A percentile compares a stretch with the other conserved stretches of the same genome.
Conservation (phyloP, 768 basidiomycete genomes). For the Suillus decipiens region DNA sequence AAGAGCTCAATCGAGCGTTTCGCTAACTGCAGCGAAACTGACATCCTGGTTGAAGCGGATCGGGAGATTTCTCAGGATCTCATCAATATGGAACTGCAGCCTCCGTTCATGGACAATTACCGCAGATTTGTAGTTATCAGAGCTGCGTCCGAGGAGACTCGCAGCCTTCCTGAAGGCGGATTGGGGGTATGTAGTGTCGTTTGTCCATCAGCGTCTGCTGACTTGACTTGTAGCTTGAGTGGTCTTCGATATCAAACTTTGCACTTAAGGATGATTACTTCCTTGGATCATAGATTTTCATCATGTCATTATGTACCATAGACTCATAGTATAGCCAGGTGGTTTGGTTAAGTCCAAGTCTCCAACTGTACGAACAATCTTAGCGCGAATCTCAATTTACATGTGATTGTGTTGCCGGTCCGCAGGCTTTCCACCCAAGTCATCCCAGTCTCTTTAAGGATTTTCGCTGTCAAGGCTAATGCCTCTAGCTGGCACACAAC, state of each 20-base stretch:
- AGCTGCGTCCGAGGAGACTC: constrained; percentile 34
- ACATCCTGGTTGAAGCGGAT: constrained; percentile 39
- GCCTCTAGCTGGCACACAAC: constrained; percentile 1
- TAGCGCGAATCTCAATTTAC: constrained; percentile 4
- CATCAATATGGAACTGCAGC: constrained; percentile 58
- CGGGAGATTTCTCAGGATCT: constrained; percentile 52
- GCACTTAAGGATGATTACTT: constrained; percentile 63
- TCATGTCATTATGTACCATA: constrained; percentile 1
- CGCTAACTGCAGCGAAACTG: constrained; percentile 35
- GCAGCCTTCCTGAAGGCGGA: constrained; percentile 1
- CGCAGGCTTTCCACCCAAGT: neutral
- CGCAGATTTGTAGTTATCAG: constrained; percentile 67
- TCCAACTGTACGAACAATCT: no score
- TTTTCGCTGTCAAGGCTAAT: neutral
- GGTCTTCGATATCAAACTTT: constrained; percentile 46
- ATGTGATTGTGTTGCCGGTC: constrained; percentile 30
- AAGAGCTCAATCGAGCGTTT: constrained; percentile 19
- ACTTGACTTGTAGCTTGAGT: constrained; percentile 53
- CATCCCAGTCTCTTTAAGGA: neutral
- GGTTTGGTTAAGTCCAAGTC: neutral
- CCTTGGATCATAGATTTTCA: constrained; percentile 8
- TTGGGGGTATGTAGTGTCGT: constrained; percentile 46
- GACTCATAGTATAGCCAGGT: neutral
- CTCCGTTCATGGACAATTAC: constrained; percentile 58
- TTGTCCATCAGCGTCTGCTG: constrained; percentile 9